phyloP scores from a whole-genome alignment of 768 basidiomycete species.

The Baorangia bicolor region DNA sequence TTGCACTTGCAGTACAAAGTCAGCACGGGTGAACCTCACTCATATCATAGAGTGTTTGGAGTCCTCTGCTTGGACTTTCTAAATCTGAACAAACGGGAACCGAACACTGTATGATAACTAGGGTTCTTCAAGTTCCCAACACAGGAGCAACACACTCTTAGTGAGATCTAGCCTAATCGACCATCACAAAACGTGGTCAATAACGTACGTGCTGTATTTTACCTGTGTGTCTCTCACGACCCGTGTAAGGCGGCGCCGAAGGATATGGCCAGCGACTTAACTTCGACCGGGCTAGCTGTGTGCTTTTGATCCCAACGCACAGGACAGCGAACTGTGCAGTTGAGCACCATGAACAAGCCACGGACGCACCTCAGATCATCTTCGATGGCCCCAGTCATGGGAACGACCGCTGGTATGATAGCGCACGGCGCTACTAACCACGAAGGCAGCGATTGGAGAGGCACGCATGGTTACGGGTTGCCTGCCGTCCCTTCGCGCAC shows the following conservation, averaged over 20 bases:
- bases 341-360: not conserved
- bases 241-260: not conserved
- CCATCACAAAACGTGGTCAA: too few species aligned
- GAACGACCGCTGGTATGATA: not conserved
- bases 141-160: too few species aligned
- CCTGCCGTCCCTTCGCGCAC: not conserved
- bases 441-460: not conserved
- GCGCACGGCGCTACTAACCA: not conserved
- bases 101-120: too few species aligned
- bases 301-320: not conserved
- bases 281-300: not conserved
- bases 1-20: too few species aligned
- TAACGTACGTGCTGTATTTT: not conserved
- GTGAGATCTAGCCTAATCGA: too few species aligned
- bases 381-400: not conserved
- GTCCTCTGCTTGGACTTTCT: too few species aligned
- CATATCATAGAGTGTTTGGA: too few species aligned
- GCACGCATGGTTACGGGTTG: not conserved
- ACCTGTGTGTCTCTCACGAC: too few species aligned
- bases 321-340: not conserved
- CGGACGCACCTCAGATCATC: not conserved
- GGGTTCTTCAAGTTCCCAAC: too few species aligned
- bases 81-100: too few species aligned
- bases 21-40: too few species aligned
- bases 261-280: not conserved